phyloP scores from a whole-genome alignment of 352 stramenopile genomes.

The Phytophthora capsici region DNA sequence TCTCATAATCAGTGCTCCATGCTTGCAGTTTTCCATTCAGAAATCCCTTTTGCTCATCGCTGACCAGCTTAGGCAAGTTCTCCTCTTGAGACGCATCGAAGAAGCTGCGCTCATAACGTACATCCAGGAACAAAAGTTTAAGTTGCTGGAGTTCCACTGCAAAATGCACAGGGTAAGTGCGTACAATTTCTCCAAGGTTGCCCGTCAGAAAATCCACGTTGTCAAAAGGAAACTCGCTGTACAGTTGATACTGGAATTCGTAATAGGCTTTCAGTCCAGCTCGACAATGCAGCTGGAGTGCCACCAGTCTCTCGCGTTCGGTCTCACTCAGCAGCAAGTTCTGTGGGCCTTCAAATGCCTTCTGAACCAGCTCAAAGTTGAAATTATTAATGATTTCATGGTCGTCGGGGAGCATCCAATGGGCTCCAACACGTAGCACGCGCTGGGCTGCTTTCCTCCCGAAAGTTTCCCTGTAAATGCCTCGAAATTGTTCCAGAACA shows the following conservation, averaged over 20 bases:
- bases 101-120: conserved; percentile 70
- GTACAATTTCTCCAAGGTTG: conserved; percentile 43
- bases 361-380: conserved; percentile 52
- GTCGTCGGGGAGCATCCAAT: conserved; percentile 85
- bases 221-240: conserved; percentile 45
- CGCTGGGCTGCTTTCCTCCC: conserved; percentile 51
- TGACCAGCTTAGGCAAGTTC: conserved; percentile 36
- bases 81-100: conserved; percentile 14
- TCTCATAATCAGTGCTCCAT: conserved; percentile 28
- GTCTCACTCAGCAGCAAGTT: background rate
- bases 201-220: conserved; percentile 51
- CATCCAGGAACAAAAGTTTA: conserved; percentile 70
- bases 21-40: conserved; percentile 18
- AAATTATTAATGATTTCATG: conserved; percentile 85
- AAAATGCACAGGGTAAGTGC: conserved; percentile 49
- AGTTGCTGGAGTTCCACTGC: conserved; percentile 46
- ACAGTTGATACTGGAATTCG: conserved; percentile 78
- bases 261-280: conserved; percentile 67
- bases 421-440: conserved; percentile 64
- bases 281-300: conserved; percentile 58
- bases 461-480: conserved; percentile 65
- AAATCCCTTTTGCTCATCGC: conserved; percentile 34
- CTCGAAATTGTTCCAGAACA: conserved; percentile 51
- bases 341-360: conserved; percentile 22
- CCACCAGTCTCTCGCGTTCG: conserved; percentile 34